A percentile compares a stretch with the other conserved stretches of the same genome.
These are phyloP conservation scores for Cystoderma amianthinum DNA, from an alignment of 768 basidiomycete genomes.

Conservation along the genomic window DNA sequence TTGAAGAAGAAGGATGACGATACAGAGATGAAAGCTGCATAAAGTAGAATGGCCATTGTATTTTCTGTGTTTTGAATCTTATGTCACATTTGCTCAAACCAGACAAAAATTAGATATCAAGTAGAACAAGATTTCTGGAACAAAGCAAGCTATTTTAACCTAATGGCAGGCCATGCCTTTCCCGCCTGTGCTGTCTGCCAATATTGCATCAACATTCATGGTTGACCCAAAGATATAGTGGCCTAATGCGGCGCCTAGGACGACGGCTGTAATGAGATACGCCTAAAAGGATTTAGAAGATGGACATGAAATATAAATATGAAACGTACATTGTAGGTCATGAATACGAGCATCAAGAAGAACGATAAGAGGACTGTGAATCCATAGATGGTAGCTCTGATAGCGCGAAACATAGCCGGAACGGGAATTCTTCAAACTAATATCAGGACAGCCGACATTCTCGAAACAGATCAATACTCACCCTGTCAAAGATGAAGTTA, in stretches of 20 bases:
- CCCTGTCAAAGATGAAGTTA: slow-evolving; percentile 32
- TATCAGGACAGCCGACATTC: neutral
- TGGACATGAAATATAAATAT: slow-evolving; percentile 1
- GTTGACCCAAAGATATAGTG: slow-evolving; percentile 70
- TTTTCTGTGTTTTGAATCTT: too few species aligned
- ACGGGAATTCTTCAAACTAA: slow-evolving; percentile 35
- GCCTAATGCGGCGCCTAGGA: slow-evolving; percentile 76
- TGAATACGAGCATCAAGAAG: slow-evolving; percentile 93
- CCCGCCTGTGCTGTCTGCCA: slow-evolving; percentile 28
- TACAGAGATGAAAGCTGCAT: slow-evolving; percentile 62
- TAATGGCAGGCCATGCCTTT: slow-evolving; percentile 83
- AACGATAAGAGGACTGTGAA: slow-evolving; percentile 70
- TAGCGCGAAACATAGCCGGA: slow-evolving; percentile 39
- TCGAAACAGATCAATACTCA: slow-evolving; percentile 20
- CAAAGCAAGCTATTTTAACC: too few species aligned
- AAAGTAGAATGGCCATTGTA: too few species aligned
- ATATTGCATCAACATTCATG: slow-evolving; percentile 56
- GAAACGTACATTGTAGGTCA: slow-evolving; percentile 87
- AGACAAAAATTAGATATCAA: too few species aligned
- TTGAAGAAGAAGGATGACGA: slow-evolving; percentile 87
- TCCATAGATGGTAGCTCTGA: slow-evolving; percentile 71
- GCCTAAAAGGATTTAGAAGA: slow-evolving; percentile 38
- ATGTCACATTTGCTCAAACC: too few species aligned
- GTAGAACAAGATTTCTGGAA: neutral
- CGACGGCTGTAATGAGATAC: slow-evolving; percentile 78